Percentiles rank a stretch among this genome's conserved stretches.
phyloP scores from a whole-genome alignment of 495 filamentous ascomycete species.

The Zalerion maritima region DNA sequence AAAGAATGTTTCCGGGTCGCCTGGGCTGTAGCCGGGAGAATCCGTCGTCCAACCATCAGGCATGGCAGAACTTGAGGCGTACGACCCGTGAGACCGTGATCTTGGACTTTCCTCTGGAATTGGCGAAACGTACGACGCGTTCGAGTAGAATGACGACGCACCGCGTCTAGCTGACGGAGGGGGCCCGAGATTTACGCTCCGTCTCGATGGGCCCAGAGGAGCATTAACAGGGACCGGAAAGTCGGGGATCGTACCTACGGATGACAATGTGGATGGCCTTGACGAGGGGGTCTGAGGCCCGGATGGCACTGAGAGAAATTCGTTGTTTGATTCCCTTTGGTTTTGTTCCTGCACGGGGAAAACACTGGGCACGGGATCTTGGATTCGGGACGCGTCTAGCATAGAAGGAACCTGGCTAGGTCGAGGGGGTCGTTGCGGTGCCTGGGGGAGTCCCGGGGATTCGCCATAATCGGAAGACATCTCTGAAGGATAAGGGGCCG shows the following conservation, averaged over 20 bases:
- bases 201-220: constrained; percentile 25
- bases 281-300: constrained; percentile 27
- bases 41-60: constrained; percentile 49
- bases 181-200: constrained; percentile 44
- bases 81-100: constrained; percentile 48
- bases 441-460: constrained; percentile 35
- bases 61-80: constrained; percentile 70
- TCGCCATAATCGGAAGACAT: constrained; percentile 28
- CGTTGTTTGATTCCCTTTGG: constrained; percentile 14
- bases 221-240: constrained; percentile 38
- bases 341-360: constrained; percentile 30
- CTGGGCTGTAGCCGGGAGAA: constrained; percentile 26
- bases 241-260: constrained; percentile 45
- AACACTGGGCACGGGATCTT: constrained; percentile 35
- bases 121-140: constrained; percentile 65
- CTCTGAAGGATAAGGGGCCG: constrained; percentile 27
- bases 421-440: constrained; percentile 53
- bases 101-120: constrained; percentile 70
- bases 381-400: constrained; percentile 31
- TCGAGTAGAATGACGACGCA: constrained; percentile 58
- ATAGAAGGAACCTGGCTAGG: constrained; percentile 45
- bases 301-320: constrained; percentile 18
- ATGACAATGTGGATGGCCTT: constrained; percentile 39
- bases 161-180: constrained; percentile 56
- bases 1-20: constrained; percentile 29